phyloP scores from a whole-genome alignment of 1,284 basidiomycete genomes.

The Tilletiopsis washingtonensis region DNA sequence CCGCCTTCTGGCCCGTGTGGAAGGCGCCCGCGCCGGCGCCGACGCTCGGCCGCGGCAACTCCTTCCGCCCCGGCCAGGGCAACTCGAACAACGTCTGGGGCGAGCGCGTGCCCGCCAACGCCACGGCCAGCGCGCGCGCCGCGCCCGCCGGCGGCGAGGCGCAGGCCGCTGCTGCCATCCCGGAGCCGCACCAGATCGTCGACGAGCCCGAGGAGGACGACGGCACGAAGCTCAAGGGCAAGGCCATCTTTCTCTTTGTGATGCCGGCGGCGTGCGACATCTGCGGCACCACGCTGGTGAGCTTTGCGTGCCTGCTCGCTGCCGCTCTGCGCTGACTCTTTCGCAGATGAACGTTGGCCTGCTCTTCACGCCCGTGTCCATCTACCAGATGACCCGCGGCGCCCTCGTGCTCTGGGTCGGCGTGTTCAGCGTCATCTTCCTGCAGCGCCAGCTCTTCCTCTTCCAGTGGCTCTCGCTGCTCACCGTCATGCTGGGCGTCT shows the following conservation, averaged over 20 bases:
- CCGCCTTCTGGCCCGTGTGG: conserved; percentile 43
- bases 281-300: conserved; percentile 67
- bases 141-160: neutral
- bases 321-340: conserved; percentile 53
- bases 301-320: conserved; percentile 19
- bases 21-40: conserved; percentile 22
- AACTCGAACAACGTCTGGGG: neutral
- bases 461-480: conserved; percentile 74
- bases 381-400: conserved; percentile 93
- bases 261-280: conserved; percentile 81
- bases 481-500: conserved; percentile 83
- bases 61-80: neutral
- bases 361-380: conserved; percentile 89
- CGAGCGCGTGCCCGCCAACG: neutral
- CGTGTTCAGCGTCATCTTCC: conserved; percentile 81
- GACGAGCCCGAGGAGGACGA: conserved; percentile 15
- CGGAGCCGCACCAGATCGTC: conserved; percentile 5
- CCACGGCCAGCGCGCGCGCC: too few relatives aligned
- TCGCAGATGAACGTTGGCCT: conserved; percentile 78
- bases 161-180: neutral
- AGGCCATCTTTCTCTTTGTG: conserved; percentile 59
- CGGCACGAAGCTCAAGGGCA: conserved; percentile 5
- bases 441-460: conserved; percentile 52
- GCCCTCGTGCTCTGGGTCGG: conserved; percentile 96
- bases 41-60: neutral